These are phyloP conservation scores for Melocanna baccifera DNA, from an alignment of 176 grass and related monocot genomes.

Conservation along the genomic window DNA sequence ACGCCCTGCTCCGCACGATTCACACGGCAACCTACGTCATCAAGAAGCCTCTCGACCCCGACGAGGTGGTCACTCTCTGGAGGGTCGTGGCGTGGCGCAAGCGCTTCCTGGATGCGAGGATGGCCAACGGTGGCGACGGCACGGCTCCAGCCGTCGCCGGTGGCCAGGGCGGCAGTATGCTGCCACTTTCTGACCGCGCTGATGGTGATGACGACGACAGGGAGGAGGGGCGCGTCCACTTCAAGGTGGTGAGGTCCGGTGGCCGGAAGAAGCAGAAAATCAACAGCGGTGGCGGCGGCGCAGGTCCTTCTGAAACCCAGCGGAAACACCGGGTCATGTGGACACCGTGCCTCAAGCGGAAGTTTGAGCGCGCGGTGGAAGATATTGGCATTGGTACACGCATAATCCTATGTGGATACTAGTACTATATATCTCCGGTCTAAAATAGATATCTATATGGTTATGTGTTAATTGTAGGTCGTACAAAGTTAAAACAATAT, in stretches of 20 bases:
- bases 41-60: background rate
- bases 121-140: background rate
- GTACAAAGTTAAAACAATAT: background rate
- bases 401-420: background rate
- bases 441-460: too few relatives aligned
- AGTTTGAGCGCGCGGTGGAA: background rate
- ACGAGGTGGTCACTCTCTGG: background rate
- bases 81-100: background rate
- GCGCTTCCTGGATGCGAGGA: background rate
- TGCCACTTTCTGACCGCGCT: too few relatives aligned
- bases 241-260: background rate
- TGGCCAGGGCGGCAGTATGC: background rate
- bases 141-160: background rate
- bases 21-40: background rate
- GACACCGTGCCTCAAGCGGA: background rate
- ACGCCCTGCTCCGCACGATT: background rate
- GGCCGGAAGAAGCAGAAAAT: background rate
- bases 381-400: background rate
- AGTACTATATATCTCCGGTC: background rate
- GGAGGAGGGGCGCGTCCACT: background rate
- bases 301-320: slow-evolving; percentile 1
- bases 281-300: too few relatives aligned
- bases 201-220: background rate
- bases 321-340: background rate
- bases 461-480: background rate